Evolutionary conservation across 768 basidiomycete species (phyloP).

Genomic region (Exsudoporus frostii): DNA sequence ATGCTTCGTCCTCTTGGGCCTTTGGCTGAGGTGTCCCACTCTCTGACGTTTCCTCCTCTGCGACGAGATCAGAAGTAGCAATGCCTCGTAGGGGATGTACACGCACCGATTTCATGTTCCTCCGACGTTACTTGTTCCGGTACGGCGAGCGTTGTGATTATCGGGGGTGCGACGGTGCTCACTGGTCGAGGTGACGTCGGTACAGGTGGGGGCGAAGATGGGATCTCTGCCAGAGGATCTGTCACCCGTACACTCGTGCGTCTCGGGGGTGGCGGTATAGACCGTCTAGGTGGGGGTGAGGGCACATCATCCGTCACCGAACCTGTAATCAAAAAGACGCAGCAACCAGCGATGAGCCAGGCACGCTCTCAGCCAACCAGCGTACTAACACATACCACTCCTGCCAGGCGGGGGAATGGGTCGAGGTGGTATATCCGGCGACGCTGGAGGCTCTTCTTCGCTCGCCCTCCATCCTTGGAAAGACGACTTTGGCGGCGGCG

Average conservation of each 20-base stretch:
- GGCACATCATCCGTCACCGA: conserved; percentile 10
- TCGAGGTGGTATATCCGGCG: conserved; percentile 30
- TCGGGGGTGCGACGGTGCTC: conserved; percentile 19
- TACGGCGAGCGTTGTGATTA: conserved; percentile 19
- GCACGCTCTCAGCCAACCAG: neutral
- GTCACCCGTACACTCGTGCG: conserved; percentile 20
- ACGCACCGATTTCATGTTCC: conserved; percentile 9
- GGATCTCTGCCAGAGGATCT: conserved; percentile 5
- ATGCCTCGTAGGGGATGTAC: neutral
- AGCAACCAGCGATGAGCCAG: conserved; percentile 1
- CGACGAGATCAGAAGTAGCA: neutral
- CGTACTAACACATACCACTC: conserved; percentile 20
- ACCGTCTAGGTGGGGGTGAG: conserved; percentile 12
- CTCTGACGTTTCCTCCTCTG: conserved; percentile 13
- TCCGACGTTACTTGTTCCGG: conserved; percentile 8
- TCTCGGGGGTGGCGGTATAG: conserved; percentile 23
- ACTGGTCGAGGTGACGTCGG: conserved; percentile 17
- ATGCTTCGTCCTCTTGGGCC: conserved; percentile 43
- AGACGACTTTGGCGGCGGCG: conserved; percentile 14
- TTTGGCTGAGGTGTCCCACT: conserved; percentile 10
- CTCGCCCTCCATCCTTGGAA: conserved; percentile 13
- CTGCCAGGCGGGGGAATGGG: conserved; percentile 30
- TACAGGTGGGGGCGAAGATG: conserved; percentile 19
- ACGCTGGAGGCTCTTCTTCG: conserved; percentile 25
- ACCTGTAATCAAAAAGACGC: conserved; percentile 5